Evolutionary conservation across 495 filamentous ascomycete genomes (phyloP).

Genomic region (Evernia prunastri): DNA sequence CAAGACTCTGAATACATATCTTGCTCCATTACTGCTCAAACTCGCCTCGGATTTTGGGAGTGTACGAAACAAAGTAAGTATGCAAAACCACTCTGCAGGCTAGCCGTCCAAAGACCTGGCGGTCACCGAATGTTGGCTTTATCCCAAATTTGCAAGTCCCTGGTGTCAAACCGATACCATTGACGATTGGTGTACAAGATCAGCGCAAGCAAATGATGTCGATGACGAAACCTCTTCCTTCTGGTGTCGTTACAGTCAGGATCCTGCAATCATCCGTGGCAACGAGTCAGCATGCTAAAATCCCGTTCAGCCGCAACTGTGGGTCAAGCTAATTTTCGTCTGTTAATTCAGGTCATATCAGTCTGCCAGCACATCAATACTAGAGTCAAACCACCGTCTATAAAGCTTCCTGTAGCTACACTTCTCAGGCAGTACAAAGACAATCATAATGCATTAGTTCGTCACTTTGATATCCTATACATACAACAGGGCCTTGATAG

Average conservation of each 20-base stretch:
- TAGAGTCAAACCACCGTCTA: slow-evolving; percentile 59
- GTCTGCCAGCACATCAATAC: slow-evolving; percentile 79
- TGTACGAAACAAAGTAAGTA: slow-evolving; percentile 72
- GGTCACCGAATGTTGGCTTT: neutral
- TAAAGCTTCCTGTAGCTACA: slow-evolving; percentile 74
- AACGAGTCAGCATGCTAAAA: neutral
- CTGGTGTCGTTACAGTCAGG: neutral
- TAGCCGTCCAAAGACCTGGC: neutral
- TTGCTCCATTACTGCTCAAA: slow-evolving; percentile 79
- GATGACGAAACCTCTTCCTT: neutral
- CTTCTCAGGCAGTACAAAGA: slow-evolving; percentile 89
- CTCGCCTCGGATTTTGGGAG: slow-evolving; percentile 68
- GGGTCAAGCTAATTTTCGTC: neutral
- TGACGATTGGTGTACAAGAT: neutral
- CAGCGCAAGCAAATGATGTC: neutral
- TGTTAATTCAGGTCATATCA: slow-evolving; percentile 46
- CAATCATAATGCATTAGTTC: slow-evolving; percentile 60
- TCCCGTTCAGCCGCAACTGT: neutral
- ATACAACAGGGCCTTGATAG: slow-evolving; percentile 80
- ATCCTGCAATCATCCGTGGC: neutral
- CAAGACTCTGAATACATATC: slow-evolving; percentile 64
- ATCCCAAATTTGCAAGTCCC: neutral
- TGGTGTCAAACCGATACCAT: neutral
- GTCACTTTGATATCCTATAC: slow-evolving; percentile 84
- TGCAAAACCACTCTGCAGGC: neutral